These are phyloP conservation scores for Russula griseocarnosa DNA, from an alignment of 768 basidiomycete species.

Conservation along the genomic window DNA sequence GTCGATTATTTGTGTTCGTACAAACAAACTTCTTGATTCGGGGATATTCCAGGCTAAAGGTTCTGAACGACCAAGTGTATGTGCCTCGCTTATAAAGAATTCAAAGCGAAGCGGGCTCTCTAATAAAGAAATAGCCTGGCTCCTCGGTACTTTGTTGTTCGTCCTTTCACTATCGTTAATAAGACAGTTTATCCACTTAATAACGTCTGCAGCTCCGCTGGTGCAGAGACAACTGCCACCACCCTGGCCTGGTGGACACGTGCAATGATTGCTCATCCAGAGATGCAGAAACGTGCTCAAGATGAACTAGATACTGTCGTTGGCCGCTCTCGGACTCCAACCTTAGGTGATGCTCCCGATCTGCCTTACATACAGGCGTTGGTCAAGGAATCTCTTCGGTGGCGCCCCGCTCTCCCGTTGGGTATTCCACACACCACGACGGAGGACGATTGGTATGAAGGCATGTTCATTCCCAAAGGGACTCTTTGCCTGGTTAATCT, in stretches of 20 bases:
- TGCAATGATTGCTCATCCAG: constrained; percentile 26
- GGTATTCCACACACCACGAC: constrained; percentile 9
- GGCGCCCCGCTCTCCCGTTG: constrained; percentile 8
- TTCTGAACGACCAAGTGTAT: constrained; percentile 9
- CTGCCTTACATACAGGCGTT: constrained; percentile 15
- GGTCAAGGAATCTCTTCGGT: constrained; percentile 15
- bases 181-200: neutral
- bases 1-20: neutral
- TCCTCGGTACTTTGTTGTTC: constrained; percentile 23
- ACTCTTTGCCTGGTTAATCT: constrained; percentile 35
- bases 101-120: constrained; percentile 15
- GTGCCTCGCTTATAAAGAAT: constrained; percentile 11
- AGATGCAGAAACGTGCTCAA: constrained; percentile 15
- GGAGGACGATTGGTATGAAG: constrained; percentile 33
- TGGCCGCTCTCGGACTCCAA: constrained; percentile 9
- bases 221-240: constrained; percentile 16
- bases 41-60: neutral
- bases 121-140: constrained; percentile 21
- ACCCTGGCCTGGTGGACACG: constrained; percentile 19
- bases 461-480: constrained; percentile 36
- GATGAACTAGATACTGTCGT: constrained; percentile 12
- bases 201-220: neutral
- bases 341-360: constrained; percentile 5
- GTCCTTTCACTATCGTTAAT: neutral
- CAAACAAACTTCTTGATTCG: neutral